A percentile compares a stretch with the other conserved stretches of the same genome.
Evolutionary conservation across 192 early-diverging fungal genomes (phyloP).

Genomic region (Backusella sp.): DNA sequence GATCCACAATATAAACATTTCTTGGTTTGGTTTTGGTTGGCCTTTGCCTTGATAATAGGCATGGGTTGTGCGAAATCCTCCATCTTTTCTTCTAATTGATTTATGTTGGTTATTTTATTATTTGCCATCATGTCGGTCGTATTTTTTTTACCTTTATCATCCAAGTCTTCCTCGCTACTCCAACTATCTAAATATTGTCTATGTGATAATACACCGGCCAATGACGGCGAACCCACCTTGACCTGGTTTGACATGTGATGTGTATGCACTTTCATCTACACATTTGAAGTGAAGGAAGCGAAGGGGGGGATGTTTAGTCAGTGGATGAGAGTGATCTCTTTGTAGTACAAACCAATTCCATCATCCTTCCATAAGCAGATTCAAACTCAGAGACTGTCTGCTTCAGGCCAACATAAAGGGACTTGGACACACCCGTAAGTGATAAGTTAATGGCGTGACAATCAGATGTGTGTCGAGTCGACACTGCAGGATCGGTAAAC

Average conservation of each 20-base stretch:
- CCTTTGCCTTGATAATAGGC: neutral
- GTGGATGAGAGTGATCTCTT: neutral
- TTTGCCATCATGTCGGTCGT: neutral
- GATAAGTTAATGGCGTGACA: conserved; percentile 11
- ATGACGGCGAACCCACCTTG: neutral
- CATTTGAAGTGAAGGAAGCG: neutral
- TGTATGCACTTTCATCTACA: conserved; percentile 5
- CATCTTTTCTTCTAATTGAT: neutral
- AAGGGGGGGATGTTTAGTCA: neutral
- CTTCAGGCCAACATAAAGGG: conserved; percentile 22
- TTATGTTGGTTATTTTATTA: neutral
- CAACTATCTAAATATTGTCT: conserved; percentile 7
- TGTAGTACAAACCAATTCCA: conserved; percentile 19
- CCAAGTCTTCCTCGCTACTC: conserved; percentile 13
- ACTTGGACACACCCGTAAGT: conserved; percentile 12
- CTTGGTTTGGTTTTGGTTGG: conserved; percentile 33
- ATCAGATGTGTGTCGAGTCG: conserved; percentile 1
- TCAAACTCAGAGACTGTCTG: conserved; percentile 22
- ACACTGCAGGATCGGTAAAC: conserved; percentile 20
- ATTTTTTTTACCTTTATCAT: conserved; percentile 5
- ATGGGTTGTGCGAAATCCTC: neutral
- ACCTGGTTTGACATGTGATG: neutral
- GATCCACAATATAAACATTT: conserved; percentile 65
- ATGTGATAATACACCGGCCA: neutral
- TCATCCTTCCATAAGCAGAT: conserved; percentile 25